Conservation (phyloP, 2,329 filamentous ascomycete species). For the Cladosporium sp. region DNA sequence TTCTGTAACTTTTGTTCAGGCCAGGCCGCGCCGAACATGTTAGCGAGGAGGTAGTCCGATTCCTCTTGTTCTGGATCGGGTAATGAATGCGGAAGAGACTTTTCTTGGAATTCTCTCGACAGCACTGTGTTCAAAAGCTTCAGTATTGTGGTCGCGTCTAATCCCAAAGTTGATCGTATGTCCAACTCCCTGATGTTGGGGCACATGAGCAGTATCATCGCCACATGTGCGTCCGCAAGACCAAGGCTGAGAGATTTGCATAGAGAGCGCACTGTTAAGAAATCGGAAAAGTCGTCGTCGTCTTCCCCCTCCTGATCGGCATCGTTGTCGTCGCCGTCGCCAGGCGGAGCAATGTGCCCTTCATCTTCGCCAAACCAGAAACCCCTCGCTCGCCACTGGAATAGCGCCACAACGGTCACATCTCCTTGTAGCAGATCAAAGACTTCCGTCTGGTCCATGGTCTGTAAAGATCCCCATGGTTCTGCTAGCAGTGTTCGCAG, state of each 20-base stretch:
- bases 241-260: not conserved
- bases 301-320: too few relatives aligned
- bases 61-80: not conserved
- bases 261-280: not conserved
- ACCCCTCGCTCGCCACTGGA: not conserved
- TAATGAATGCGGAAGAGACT: not conserved
- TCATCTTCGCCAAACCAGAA: not conserved
- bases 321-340: too few relatives aligned
- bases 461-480: not conserved
- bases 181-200: not conserved
- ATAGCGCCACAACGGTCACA: not conserved
- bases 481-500: not conserved
- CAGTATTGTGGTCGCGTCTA: not conserved
- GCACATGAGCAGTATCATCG: slow-evolving; percentile 1
- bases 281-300: too few relatives aligned
- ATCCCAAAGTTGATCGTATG: not conserved
- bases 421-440: slow-evolving; percentile 2
- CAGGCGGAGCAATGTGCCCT: too few relatives aligned
- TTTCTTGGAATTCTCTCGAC: not conserved
- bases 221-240: not conserved
- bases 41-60: not conserved
- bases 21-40: slow-evolving; percentile 2
- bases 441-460: not conserved
- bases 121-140: not conserved
- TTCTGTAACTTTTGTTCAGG: not conserved